Base-by-base conservation (phyloP, 495 filamentous ascomycete genomes). In the Lasiosphaeriaceae sp. region DNA sequence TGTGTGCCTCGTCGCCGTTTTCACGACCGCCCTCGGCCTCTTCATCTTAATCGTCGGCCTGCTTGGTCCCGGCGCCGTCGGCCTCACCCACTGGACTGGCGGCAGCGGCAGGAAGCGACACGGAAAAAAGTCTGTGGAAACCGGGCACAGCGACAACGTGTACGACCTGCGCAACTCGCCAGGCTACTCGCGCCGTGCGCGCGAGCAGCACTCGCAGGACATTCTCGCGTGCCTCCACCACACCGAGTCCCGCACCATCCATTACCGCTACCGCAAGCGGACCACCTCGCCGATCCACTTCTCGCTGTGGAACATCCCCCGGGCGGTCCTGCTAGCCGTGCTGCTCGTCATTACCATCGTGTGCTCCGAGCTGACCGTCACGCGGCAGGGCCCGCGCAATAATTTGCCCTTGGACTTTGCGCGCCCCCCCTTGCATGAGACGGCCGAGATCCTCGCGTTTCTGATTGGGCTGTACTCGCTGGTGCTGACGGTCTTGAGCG, bases 391-490 rank as follows among this genome's bases (percentile, higher is more conserved):
- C 9, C 60, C 60, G 22, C 34, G 50, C n/a, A 68, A 68, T 39
- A 52, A 65, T 17, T 26, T 47, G 4, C 58, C 63, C 7, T 31
- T 69, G 21, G 66, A 69, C 55, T 69, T 66, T 56, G 64, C 59
- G 1, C 26, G 66, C 23, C 57, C 64, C 19, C 61, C 64, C 19
- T 52, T 69, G 5, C 66, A 63, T 24, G 64, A 69, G 59, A 69
- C 66, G 14, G 45, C 66, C 7, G 66, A 66, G 59, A 64, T 69
- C 45, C 24, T 69, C 52, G 66, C 55, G 0, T 59, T 66, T 14
- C 37, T 69, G 39, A 58, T 69, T 17, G 66, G 64, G n/a, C 17
- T 69, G 49, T 66, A 64, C 46, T 49, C 61, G 19, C 26, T 69
- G n/a, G 60, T 59, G 2, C 37, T 68, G 58, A 64, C 59, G 23